Evolutionary conservation across 140 eudicot species (phyloP), one percentile per base, ranked within the genome.

Genomic region (Ambrosia hybrid): DNA sequence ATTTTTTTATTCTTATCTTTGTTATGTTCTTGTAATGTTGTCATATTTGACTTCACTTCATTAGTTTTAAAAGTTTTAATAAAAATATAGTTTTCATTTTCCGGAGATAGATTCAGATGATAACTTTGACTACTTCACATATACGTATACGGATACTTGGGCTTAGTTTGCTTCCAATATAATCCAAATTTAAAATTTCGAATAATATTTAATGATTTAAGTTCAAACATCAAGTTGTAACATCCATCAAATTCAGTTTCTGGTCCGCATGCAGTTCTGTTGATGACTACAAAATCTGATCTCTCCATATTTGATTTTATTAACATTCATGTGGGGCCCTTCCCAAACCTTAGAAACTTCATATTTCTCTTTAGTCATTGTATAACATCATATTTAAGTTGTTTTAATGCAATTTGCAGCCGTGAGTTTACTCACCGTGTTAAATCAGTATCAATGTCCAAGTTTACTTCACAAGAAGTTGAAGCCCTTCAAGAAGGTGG

Each of bases 391-490:
- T 65, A 74, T 51, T 13, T 4, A 76, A 30, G 14, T 16, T 65
- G 14, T 67, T 30, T 73, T 8, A 72, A 51, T 75, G 46, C 70
- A 58, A 15, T 17, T 76, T 80, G 59, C 93, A 92, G 98, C 80
- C 98, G 98, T 67, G 98, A 92, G 87, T 92, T 92, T 68, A 92
- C 98, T 65, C 98, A 92, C 72, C 95, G 98, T 46, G 96, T 92
- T 37, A 92, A 92, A 78, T 92, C 98, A 0, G 90, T 92, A 67
- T 92, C 98, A 7, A 85, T 92, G 98, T 86, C 98, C 21, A 92
- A 89, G 80, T 92, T 92, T 67, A 92, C 96, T 15, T 79, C 88
- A 49, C 92, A 89, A 79, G 98, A 93, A 93, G 97, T 93, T 81
- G 96, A 90, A 79, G 79, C 96, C 68, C 90, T 92, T 78, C 98